Evolutionary conservation across 176 grass and related monocot species (phyloP).

Genomic region (Rhynchospora pubera): DNA sequence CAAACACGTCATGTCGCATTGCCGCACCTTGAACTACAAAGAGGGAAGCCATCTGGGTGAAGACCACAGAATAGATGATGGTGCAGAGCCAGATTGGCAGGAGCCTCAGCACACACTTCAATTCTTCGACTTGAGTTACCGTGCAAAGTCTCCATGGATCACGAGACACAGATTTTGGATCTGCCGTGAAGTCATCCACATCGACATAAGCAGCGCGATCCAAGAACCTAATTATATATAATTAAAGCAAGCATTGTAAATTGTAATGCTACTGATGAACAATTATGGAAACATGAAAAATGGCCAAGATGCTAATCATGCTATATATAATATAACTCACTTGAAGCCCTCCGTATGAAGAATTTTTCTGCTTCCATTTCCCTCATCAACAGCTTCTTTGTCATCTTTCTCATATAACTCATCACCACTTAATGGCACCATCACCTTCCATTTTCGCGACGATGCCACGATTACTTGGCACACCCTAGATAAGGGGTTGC

Average conservation of each 20-base stretch:
- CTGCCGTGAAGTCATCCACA: background rate
- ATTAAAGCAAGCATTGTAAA: background rate
- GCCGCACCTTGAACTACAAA: constrained; percentile 91
- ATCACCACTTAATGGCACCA: constrained; percentile 5
- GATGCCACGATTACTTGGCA: constrained; percentile 62
- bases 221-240: constrained; percentile 37
- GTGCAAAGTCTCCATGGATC: constrained; percentile 74
- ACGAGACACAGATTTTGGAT: constrained; percentile 11
- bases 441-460: constrained; percentile 50
- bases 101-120: constrained; percentile 73
- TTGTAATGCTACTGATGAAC: too few species aligned
- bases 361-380: constrained; percentile 30
- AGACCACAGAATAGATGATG: constrained; percentile 96
- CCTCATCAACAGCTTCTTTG: constrained; percentile 16
- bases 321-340: constrained; percentile 18
- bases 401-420: constrained; percentile 52
- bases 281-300: background rate
- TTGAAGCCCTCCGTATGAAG: constrained; percentile 50
- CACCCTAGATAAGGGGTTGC: constrained; percentile 55
- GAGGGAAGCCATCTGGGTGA: constrained; percentile 96
- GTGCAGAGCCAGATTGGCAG: constrained; percentile 94
- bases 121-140: constrained; percentile 87
- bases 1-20: constrained; percentile 47
- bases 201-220: constrained; percentile 57
- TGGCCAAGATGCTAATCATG: background rate